Base-by-base conservation (phyloP, 2,329 filamentous ascomycete species). In the Aspergillus piperis region DNA sequence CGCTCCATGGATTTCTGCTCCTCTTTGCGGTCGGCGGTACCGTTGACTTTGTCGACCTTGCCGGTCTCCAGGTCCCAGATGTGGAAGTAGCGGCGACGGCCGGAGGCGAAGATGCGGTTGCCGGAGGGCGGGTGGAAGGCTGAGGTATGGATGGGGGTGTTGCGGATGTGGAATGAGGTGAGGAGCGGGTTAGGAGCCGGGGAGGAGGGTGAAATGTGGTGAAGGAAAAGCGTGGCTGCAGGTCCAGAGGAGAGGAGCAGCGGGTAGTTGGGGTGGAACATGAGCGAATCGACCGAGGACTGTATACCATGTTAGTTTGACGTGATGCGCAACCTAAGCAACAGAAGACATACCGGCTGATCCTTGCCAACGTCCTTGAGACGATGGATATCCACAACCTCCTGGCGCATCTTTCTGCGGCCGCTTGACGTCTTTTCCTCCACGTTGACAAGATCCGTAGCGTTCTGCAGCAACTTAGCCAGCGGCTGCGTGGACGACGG, bases 1-100 rank as follows among this genome's bases (percentile, higher is more conserved):
- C 84, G 83, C 76, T 98, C 95, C 92, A 97, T 97, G 42, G 86
- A 90, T 69, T 88, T 90, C 75, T 97, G 93, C 76, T 96, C 91
- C 58, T 90, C 84, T 66, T 88, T 78, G 15, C 77, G 72, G 89
- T 64, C 92, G 86, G 71, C 90, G 85, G 61, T 95, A 80, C 73
- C 90, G 83, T 67, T 87, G 48, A 96, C 85, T 77, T 96, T 96
- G 70, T 94, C 90, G 52, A 99, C 87, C 11, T 83, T 81, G 47
- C 95, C 95, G 0, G 89, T 88, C 47, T 89, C 82, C 23, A 99
- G 84, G 70, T 98, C 89, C 95, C 95, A 99, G 66, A 90, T 88
- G 78, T 98, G 95, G 77, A 98, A 97, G 80, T 92, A 98, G 64
- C 88, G 88, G 53, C 95, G 87, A 38, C 94, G 89, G 39, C 93